A percentile compares a stretch with the other conserved stretches of the same genome.
phyloP scores from a whole-genome alignment of 768 basidiomycete species.

The Pulveroboletus sp. region DNA sequence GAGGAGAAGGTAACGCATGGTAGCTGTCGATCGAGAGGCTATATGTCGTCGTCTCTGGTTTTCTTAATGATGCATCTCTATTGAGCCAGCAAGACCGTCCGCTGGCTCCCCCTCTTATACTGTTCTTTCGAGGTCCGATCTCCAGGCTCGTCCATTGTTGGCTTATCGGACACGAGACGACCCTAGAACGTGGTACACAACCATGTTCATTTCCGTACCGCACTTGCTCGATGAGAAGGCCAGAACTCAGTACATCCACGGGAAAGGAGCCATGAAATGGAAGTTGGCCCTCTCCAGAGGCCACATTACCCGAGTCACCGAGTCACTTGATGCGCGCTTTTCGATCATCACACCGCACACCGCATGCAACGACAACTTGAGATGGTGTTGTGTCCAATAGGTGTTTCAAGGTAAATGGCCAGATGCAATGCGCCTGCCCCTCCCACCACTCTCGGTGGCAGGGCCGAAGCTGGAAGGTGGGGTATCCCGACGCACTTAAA shows the following conservation, averaged over 20 bases:
- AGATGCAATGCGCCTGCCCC: neutral
- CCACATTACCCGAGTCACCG: slow-evolving; percentile 2
- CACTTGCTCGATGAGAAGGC: slow-evolving; percentile 1
- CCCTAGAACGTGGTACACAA: slow-evolving; percentile 22
- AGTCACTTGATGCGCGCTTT: neutral
- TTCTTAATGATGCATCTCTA: slow-evolving; percentile 27
- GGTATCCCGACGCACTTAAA: neutral
- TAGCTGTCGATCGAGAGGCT: neutral
- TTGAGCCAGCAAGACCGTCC: slow-evolving; percentile 18
- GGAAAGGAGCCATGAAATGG: slow-evolving; percentile 11
- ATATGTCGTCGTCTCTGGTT: slow-evolving; percentile 1
- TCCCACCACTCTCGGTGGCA: neutral
- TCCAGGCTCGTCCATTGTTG: neutral
- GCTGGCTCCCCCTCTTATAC: slow-evolving; percentile 21
- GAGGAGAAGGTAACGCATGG: slow-evolving; percentile 27
- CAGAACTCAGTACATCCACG: slow-evolving; percentile 2
- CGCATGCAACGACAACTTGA: neutral
- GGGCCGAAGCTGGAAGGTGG: neutral
- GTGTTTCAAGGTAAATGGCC: neutral
- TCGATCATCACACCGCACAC: slow-evolving; percentile 15
- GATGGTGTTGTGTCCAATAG: neutral
- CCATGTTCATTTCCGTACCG: slow-evolving; percentile 21
- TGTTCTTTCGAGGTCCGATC: slow-evolving; percentile 21
- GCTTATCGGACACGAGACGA: slow-evolving; percentile 16
- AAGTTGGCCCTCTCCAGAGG: slow-evolving; percentile 8